Percentiles rank a stretch among this genome's conserved stretches.
These are phyloP conservation scores for Byssochlamys sp. DNA, from an alignment of 2,329 filamentous ascomycete species.

Conservation along the genomic window DNA sequence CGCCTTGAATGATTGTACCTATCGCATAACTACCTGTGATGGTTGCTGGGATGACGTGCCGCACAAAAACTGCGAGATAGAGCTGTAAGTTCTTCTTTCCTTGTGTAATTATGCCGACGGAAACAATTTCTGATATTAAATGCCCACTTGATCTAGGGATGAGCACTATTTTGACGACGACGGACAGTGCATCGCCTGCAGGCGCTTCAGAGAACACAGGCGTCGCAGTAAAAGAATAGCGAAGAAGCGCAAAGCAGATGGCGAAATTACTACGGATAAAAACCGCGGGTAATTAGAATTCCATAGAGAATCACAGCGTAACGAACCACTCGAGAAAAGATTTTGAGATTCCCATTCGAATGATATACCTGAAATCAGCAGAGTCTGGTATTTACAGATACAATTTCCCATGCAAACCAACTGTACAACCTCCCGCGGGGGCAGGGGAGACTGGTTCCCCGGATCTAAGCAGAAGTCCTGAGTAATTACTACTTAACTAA, in stretches of 20 bases:
- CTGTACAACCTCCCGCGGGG: too few species aligned
- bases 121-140: not conserved
- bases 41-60: not conserved
- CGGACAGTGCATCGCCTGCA: slow-evolving; percentile 5
- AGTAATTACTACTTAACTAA: too few species aligned
- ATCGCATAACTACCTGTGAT: not conserved
- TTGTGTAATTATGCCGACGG: not conserved
- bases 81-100: not conserved
- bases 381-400: too few species aligned
- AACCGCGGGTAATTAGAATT: too few species aligned
- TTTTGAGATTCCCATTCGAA: too few species aligned
- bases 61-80: slow-evolving; percentile 1
- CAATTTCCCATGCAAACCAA: too few species aligned
- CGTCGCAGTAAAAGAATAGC: slow-evolving; percentile 4
- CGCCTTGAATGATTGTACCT: slow-evolving; percentile 3
- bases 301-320: too few species aligned
- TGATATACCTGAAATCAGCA: too few species aligned
- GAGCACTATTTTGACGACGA: slow-evolving; percentile 9
- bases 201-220: not conserved
- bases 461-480: too few species aligned
- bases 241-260: slow-evolving; percentile 20
- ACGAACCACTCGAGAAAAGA: too few species aligned
- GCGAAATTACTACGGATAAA: too few species aligned
- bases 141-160: slow-evolving; percentile 1
- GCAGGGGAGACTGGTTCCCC: too few species aligned